Conservation (phyloP, 306 rosid genomes). For the Alnus glutinosa region DNA sequence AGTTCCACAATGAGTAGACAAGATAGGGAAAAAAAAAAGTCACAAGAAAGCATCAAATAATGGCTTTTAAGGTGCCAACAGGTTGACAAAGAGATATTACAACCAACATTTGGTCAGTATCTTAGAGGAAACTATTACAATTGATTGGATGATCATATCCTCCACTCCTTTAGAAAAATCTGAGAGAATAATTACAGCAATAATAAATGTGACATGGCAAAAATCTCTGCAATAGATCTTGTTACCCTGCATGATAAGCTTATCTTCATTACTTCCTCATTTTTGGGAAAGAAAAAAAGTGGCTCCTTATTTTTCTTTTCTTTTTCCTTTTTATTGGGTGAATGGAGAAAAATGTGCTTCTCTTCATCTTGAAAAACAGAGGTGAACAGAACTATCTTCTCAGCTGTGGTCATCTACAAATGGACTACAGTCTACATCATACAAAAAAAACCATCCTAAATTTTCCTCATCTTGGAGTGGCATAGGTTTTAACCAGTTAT, state of each 20-base stretch:
- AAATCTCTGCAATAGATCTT: not conserved
- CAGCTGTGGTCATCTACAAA: no score
- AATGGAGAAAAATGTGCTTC: not conserved
- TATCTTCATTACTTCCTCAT: not conserved
- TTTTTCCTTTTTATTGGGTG: not conserved
- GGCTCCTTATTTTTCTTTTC: not conserved
- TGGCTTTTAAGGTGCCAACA: not conserved
- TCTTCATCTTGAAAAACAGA: not conserved
- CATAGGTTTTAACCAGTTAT: not conserved
- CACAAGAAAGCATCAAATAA: not conserved
- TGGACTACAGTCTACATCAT: no score
- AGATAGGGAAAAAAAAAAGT: slow-evolving; percentile 21
- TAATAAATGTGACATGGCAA: not conserved
- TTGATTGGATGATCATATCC: not conserved
- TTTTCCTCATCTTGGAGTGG: not conserved
- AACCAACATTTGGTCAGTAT: not conserved
- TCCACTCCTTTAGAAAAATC: not conserved
- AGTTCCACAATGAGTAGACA: not conserved
- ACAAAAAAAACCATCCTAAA: not conserved
- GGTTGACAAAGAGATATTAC: not conserved
- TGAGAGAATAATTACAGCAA: not conserved
- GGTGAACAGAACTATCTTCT: not conserved
- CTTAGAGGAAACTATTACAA: not conserved
- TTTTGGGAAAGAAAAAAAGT: not conserved
- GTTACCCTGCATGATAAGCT: not conserved